phyloP scores from a whole-genome alignment of 495 filamentous ascomycete genomes.

The Podospora appendiculata region DNA sequence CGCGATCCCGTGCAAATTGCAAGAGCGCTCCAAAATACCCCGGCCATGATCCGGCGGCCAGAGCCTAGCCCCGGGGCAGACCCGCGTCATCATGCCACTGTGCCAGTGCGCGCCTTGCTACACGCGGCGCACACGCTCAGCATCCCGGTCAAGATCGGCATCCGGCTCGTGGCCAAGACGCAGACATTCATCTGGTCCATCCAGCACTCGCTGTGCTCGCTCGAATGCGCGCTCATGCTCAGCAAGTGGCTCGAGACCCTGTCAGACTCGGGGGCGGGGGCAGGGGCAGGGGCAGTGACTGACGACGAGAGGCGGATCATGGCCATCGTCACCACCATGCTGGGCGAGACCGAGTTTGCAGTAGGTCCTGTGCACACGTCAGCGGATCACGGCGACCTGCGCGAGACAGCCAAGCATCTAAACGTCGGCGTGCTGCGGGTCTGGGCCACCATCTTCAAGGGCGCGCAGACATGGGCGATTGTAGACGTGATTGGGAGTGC shows the following conservation, averaged over 20 bases:
- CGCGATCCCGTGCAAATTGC: neutral
- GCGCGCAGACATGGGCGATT: conserved; percentile 6
- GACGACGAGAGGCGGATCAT: neutral
- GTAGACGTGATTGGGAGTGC: conserved; percentile 4
- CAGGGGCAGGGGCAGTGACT: neutral
- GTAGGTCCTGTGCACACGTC: neutral
- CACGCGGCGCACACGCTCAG: conserved; percentile 48
- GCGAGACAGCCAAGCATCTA: neutral
- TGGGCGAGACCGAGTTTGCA: conserved; percentile 2
- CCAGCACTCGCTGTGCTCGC: conserved; percentile 38
- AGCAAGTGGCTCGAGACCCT: conserved; percentile 46
- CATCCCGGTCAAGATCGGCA: conserved; percentile 45
- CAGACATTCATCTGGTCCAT: conserved; percentile 50
- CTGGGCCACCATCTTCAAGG: conserved; percentile 5
- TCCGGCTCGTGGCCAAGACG: conserved; percentile 44
- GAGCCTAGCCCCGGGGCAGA: conserved; percentile 19
- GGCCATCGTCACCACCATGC: neutral
- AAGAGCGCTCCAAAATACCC: neutral
- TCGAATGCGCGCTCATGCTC: conserved; percentile 41
- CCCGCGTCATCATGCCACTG: no score
- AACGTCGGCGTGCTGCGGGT: conserved; percentile 4
- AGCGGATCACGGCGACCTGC: neutral
- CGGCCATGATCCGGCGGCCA: conserved; percentile 2
- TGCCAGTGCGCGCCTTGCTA: conserved; percentile 37
- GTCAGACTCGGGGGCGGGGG: conserved; percentile 6